Evolutionary conservation across 345 rosid genomes (phyloP), one percentile per base, ranked within the genome.

Genomic region (Salix arbutifolia): DNA sequence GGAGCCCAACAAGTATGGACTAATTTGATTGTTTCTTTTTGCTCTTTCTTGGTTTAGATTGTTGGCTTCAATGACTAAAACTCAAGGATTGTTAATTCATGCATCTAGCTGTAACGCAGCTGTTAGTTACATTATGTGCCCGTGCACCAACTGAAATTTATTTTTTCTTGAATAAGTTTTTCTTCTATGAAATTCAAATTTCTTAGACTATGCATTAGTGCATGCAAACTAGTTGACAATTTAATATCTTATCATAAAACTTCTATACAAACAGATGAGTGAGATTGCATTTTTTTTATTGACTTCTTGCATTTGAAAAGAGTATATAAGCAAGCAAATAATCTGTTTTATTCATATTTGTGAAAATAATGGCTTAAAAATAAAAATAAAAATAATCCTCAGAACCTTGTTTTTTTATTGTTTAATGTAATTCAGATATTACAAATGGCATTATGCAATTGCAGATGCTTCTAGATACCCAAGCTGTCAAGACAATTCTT

Each of bases 401-500:
- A 6, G 46, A 42, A 42, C 46, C 46, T 9, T 42, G 0, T 42
- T 70, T 75, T 33, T 28, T 31, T 33, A 21, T 71, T 70, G 42
- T 61, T 64, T 67, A 12, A 4, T 69, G 62, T 52, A 33, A 35
- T 65, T 44, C 30, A 31, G 61, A 12, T 23, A 50, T 71, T 65
- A 76, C 37, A 35, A 75, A 69, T 38, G 38, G 28, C 33, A 28
- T 52, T 25, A 67, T 80, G 28, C 21, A 70, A 7, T 77, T 88
- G 87, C 90, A 92, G 98, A 94, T 94, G 98, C 87, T 94, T 69
- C 85, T 92, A 83, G 99, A 93, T 83, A 96, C 98, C 30, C 99
- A 96, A 84, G 99, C 99, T 61, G 88, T 96, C 72, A 96, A 96
- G 89, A 91, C 96, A 67, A 92, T 96, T 88, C 98, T 96, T 76